A percentile compares a stretch with the other conserved stretches of the same genome.
Evolutionary conservation across 1,139 yeast species (phyloP).

Genomic region (Pichia cactophila): DNA sequence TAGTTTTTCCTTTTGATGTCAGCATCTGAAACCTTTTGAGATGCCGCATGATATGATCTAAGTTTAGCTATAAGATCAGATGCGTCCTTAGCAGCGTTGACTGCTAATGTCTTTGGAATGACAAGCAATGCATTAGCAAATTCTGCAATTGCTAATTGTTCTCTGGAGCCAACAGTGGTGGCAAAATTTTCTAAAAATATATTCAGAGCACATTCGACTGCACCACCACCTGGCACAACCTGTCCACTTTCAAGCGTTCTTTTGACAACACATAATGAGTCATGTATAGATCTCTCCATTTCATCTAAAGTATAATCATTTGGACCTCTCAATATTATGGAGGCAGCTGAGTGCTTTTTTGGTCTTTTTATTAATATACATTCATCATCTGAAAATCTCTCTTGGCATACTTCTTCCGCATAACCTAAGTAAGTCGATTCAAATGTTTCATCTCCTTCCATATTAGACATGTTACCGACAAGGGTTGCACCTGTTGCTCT

Average conservation of each 20-base stretch:
- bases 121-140: conserved; percentile 85
- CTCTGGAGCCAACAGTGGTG: conserved; percentile 95
- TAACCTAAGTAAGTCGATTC: conserved; percentile 80
- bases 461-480: conserved; percentile 77
- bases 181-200: conserved; percentile 95
- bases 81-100: conserved; percentile 96
- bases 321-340: conserved; percentile 91
- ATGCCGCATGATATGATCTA: conserved; percentile 93
- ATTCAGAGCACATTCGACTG: conserved; percentile 93
- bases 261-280: conserved; percentile 89
- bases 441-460: conserved; percentile 97
- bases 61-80: conserved; percentile 90
- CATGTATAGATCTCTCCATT: conserved; percentile 90
- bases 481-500: conserved; percentile 97
- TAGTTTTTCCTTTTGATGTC: conserved; percentile 80
- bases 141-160: conserved; percentile 96
- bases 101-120: conserved; percentile 95
- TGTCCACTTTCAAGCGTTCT: conserved; percentile 91
- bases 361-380: conserved; percentile 94
- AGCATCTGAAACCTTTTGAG: conserved; percentile 76
- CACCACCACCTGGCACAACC: conserved; percentile 99
- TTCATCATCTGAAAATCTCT: conserved; percentile 91
- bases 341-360: conserved; percentile 84
- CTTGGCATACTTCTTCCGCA: conserved; percentile 90
- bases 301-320: conserved; percentile 95